Evolutionary conservation across 2,329 filamentous ascomycete genomes (phyloP).

Genomic region (Ampelomyces quisqualis): DNA sequence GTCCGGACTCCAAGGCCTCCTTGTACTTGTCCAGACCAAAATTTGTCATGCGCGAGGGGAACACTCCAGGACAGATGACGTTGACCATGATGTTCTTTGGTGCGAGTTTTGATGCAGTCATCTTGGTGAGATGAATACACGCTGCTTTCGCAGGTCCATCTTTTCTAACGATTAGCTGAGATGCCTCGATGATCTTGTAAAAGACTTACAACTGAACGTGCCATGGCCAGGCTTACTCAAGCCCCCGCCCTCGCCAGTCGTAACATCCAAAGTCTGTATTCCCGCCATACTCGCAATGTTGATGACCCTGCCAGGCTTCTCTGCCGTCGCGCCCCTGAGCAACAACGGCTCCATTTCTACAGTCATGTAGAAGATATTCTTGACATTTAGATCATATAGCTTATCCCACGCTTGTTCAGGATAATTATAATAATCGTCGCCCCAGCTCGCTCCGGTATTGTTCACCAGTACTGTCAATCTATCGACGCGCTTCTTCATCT

Average conservation of each 20-base stretch:
- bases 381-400: slow-evolving; percentile 57
- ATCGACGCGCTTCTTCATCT: slow-evolving; percentile 49
- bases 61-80: slow-evolving; percentile 49
- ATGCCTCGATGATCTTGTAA: too few relatives aligned
- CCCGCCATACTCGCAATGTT: slow-evolving; percentile 55
- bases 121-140: slow-evolving; percentile 55
- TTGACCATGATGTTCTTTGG: slow-evolving; percentile 56
- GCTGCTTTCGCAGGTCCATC: slow-evolving; percentile 57
- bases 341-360: slow-evolving; percentile 51
- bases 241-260: slow-evolving; percentile 50
- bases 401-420: slow-evolving; percentile 60
- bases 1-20: slow-evolving; percentile 49
- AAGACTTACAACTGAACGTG: slow-evolving; percentile 51
- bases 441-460: slow-evolving; percentile 57
- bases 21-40: slow-evolving; percentile 54
- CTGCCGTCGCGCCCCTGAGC: slow-evolving; percentile 47
- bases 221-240: slow-evolving; percentile 55
- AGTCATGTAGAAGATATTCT: slow-evolving; percentile 54
- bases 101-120: slow-evolving; percentile 54
- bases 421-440: slow-evolving; percentile 59
- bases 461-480: slow-evolving; percentile 53
- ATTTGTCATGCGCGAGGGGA: slow-evolving; percentile 57
- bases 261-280: slow-evolving; percentile 50
- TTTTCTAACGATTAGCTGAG: slow-evolving; percentile 6
- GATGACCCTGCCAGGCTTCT: slow-evolving; percentile 52